Evolutionary conservation across 2,329 filamentous ascomycete genomes (phyloP).

Genomic region (Lasiodiplodia citricola): DNA sequence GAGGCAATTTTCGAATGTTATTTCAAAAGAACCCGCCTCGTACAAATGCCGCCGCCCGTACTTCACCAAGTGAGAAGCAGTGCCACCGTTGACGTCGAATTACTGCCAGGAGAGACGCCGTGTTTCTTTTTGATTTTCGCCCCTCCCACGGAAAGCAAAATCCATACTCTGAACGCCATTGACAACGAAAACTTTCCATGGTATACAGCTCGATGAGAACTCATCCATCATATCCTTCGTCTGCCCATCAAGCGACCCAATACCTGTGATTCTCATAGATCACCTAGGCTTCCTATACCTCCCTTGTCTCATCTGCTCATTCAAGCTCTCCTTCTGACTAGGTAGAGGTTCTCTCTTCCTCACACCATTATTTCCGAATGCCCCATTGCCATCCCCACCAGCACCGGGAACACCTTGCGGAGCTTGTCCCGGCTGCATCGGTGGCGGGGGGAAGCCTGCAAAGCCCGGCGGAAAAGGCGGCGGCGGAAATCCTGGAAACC

Average conservation of each 20-base stretch:
- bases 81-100: not conserved
- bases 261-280: not conserved
- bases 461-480: constrained; percentile 42
- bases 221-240: not conserved
- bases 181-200: not conserved
- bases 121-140: constrained; percentile 2
- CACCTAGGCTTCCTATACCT: constrained; percentile 53
- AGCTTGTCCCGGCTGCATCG: constrained; percentile 3
- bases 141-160: not conserved
- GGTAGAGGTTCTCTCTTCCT: constrained; percentile 73
- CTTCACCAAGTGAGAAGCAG: not conserved
- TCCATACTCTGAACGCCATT: constrained; percentile 3
- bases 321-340: constrained; percentile 81
- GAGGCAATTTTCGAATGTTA: not conserved
- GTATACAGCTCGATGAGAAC: constrained; percentile 1
- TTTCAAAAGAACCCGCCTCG: not conserved
- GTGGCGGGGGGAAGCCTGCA: constrained; percentile 33
- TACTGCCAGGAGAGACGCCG: not conserved
- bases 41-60: not conserved
- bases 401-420: not conserved
- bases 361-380: constrained; percentile 38
- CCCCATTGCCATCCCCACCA: not conserved
- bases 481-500: constrained; percentile 34
- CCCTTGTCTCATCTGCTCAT: constrained; percentile 72
- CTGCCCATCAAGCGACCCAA: not conserved